A percentile compares a stretch with the other conserved stretches of the same genome.
Evolutionary conservation across 805 yeast species (phyloP).

Genomic region (Pichia thaimueangensis): DNA sequence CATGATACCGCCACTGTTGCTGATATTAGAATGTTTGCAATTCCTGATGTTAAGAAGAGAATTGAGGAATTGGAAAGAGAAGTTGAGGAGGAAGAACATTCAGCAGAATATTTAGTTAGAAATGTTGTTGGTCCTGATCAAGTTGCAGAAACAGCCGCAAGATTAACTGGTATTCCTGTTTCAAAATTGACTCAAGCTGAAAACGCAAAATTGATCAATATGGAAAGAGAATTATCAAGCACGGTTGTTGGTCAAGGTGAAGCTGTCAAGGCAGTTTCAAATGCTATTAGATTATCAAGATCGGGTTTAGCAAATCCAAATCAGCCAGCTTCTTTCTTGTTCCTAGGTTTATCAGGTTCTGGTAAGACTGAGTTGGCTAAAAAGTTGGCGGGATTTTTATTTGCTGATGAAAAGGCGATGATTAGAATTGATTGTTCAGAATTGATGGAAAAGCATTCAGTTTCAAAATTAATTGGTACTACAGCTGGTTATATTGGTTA

Average conservation of each 20-base stretch:
- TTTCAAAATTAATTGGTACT: slow-evolving; percentile 91
- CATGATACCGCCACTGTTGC: slow-evolving; percentile 93
- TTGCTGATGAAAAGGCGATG: slow-evolving; percentile 95
- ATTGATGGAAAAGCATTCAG: slow-evolving; percentile 90
- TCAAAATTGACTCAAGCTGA: slow-evolving; percentile 92
- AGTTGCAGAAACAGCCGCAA: slow-evolving; percentile 94
- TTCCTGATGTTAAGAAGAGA: slow-evolving; percentile 79
- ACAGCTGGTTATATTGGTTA: slow-evolving; percentile 97
- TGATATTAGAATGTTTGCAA: slow-evolving; percentile 93
- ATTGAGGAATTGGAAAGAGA: slow-evolving; percentile 71
- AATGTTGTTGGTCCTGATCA: slow-evolving; percentile 75
- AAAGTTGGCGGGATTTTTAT: slow-evolving; percentile 91
- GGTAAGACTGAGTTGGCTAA: slow-evolving; percentile 98
- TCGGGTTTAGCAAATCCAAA: slow-evolving; percentile 95
- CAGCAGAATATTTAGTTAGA: slow-evolving; percentile 56
- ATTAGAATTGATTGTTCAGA: slow-evolving; percentile 97
- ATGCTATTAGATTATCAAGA: slow-evolving; percentile 86
- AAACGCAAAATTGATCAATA: slow-evolving; percentile 84
- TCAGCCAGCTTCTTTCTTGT: slow-evolving; percentile 93
- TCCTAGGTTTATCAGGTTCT: slow-evolving; percentile 92
- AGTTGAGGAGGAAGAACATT: slow-evolving; percentile 56
- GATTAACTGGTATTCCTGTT: slow-evolving; percentile 95
- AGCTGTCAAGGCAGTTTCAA: slow-evolving; percentile 93
- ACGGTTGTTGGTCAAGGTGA: slow-evolving; percentile 93
- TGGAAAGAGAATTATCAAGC: slow-evolving; percentile 80